Conservation (phyloP, 176 grass and related monocot species). For the Sorghum bicolor region Sorghum_bicolor_NCBIv3 NC_012878.2:58246001-58246500, state of each 20-base stretch:
- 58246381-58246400: neutral
- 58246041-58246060: slow-evolving; percentile 27
- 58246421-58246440: too few relatives aligned
- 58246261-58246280: neutral
- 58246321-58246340: neutral
- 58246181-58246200: neutral
- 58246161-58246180: neutral
- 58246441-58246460: neutral
- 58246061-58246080: neutral
- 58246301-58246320: neutral
- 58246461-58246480: neutral
- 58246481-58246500: neutral
- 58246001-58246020: neutral
- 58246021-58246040: slow-evolving; percentile 18
- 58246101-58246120: neutral
- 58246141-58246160: neutral
- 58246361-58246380: too few relatives aligned
- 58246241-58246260: neutral
- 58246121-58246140: neutral
- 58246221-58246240: neutral
- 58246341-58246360: neutral
- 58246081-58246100: neutral
- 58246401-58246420: neutral
- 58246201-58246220: neutral
- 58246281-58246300: neutral